These are phyloP conservation scores for Amesomyces nigricolor DNA, from an alignment of 2,329 filamentous ascomycete species.

Conservation along the genomic window DNA sequence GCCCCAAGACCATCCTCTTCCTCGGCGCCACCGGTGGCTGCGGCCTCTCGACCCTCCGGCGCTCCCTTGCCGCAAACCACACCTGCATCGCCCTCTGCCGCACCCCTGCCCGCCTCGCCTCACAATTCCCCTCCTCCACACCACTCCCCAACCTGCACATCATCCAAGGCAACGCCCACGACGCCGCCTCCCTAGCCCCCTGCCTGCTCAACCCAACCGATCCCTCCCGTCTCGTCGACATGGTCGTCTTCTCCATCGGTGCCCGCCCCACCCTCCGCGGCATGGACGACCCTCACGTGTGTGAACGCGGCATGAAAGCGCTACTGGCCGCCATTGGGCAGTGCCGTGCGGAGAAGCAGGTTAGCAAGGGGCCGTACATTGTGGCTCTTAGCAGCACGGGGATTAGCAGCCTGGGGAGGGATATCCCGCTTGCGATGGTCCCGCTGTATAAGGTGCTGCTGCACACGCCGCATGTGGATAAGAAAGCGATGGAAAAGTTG, in stretches of 20 bases:
- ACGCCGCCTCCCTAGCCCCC: conserved; percentile 33
- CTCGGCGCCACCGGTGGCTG: conserved; percentile 49
- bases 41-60: conserved; percentile 42
- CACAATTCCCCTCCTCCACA: conserved; percentile 28
- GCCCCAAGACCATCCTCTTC: conserved; percentile 42
- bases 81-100: conserved; percentile 46
- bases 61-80: conserved; percentile 41
- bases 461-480: conserved; percentile 38
- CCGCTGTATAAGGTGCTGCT: conserved; percentile 39
- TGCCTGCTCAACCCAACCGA: conserved; percentile 32
- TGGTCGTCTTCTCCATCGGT: conserved; percentile 46
- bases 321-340: conserved; percentile 38
- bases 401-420: conserved; percentile 34
- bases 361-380: conserved; percentile 30
- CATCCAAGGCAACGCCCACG: conserved; percentile 44
- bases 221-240: conserved; percentile 37
- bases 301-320: conserved; percentile 38
- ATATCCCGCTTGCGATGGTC: conserved; percentile 37
- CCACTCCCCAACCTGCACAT: conserved; percentile 37
- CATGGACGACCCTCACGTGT: conserved; percentile 44
- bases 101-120: conserved; percentile 42
- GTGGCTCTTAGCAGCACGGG: conserved; percentile 40
- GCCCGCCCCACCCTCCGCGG: conserved; percentile 31
- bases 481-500: conserved; percentile 39
- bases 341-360: conserved; percentile 27